Conservation (phyloP, 2,329 filamentous ascomycete genomes). For the Fusarium sp. region DNA sequence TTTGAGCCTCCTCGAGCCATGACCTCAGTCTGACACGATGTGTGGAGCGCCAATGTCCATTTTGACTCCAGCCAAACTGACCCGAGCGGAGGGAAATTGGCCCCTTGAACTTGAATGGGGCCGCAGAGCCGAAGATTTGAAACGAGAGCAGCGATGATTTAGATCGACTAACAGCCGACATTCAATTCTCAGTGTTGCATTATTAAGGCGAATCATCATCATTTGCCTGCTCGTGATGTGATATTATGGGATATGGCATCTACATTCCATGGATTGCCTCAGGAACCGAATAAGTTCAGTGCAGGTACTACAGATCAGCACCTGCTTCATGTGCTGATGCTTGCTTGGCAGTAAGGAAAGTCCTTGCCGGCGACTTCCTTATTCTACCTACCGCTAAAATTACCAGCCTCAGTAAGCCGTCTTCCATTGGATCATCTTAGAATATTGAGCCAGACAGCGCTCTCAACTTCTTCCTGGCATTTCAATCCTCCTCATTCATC, state of each 20-base stretch:
- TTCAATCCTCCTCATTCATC: slow-evolving; percentile 28
- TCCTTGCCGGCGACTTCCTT: slow-evolving; percentile 15
- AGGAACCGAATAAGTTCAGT: not conserved
- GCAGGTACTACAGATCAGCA: not conserved
- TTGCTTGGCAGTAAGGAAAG: slow-evolving; percentile 16
- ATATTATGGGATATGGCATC: not conserved
- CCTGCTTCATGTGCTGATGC: not conserved
- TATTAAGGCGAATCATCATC: not conserved
- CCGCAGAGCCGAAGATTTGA: slow-evolving; percentile 34
- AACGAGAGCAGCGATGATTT: slow-evolving; percentile 39
- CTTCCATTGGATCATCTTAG: slow-evolving; percentile 1
- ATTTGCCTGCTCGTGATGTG: slow-evolving; percentile 6
- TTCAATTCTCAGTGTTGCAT: slow-evolving; percentile 8
- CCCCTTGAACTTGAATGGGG: slow-evolving; percentile 23
- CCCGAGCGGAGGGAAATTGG: slow-evolving; percentile 40
- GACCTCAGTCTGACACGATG: slow-evolving; percentile 48
- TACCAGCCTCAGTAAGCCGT: slow-evolving; percentile 16
- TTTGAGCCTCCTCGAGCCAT: slow-evolving; percentile 45
- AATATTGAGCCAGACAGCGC: slow-evolving; percentile 9
- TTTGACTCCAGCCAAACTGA: slow-evolving; percentile 37
- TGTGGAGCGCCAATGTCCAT: slow-evolving; percentile 40
- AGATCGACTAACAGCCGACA: slow-evolving; percentile 38
- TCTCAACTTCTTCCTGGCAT: slow-evolving; percentile 25
- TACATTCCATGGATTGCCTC: slow-evolving; percentile 2
- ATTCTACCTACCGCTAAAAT: slow-evolving; percentile 20